These are phyloP conservation scores for Leishmania major DNA, from an alignment of 208 protist genomes.

Conservation along the genomic window DNA sequence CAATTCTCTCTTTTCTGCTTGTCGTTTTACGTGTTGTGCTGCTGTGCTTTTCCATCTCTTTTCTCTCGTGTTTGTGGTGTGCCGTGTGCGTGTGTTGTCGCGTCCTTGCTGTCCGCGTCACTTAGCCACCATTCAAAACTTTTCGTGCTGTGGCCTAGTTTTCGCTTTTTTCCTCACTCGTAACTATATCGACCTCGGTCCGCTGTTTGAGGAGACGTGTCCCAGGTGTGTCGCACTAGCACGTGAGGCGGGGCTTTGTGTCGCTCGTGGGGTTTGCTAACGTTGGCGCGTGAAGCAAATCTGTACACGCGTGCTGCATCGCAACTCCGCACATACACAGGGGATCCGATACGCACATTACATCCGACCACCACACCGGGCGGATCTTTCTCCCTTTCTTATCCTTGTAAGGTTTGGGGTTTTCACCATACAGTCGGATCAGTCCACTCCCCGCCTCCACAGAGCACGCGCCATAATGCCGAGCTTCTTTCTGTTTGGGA, in stretches of 20 bases:
- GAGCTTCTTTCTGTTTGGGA: slow-evolving; percentile 42
- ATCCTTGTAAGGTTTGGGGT: not conserved
- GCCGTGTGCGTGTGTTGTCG: not conserved
- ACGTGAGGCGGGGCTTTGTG: not conserved
- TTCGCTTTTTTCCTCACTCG: not conserved
- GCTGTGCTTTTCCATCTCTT: not conserved
- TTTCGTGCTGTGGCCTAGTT: not conserved
- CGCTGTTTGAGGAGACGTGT: not conserved
- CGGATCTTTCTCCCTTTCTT: not conserved
- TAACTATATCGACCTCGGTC: not conserved
- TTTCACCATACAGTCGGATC: not conserved
- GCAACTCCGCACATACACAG: not conserved
- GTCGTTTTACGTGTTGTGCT: not conserved
- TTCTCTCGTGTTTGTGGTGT: not conserved
- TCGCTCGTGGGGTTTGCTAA: not conserved
- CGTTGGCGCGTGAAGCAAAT: not conserved
- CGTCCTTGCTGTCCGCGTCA: not conserved
- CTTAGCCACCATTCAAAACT: not conserved
- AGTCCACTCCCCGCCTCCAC: not conserved
- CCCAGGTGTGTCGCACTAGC: not conserved
- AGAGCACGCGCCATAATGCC: slow-evolving; percentile 17
- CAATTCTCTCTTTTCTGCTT: not conserved
- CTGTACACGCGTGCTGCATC: not conserved
- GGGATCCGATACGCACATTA: slow-evolving; percentile 9
- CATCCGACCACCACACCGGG: not conserved